Conservation (phyloP, 129 eudicot species). For the Saussurea involucrata region DNA sequence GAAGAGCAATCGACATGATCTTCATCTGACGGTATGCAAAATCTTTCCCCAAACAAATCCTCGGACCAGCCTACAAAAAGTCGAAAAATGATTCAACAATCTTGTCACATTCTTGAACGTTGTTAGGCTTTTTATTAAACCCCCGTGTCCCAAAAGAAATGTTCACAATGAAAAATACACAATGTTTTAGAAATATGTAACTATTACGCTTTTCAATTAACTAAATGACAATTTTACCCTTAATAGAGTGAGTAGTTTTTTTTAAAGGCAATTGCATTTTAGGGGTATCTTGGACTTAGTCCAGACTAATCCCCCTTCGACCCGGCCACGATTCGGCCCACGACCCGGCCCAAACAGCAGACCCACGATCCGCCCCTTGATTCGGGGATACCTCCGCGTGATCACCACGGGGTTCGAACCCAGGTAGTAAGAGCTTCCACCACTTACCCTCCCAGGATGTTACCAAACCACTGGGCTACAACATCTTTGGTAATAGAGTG, state of each 20-base stretch:
- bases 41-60: conserved; percentile 72
- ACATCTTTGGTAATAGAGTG: not conserved
- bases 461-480: too few species aligned
- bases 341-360: too few species aligned
- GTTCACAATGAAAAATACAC: not conserved
- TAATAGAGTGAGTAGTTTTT: not conserved
- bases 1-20: conserved; percentile 56
- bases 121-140: not conserved
- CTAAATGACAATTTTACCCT: not conserved
- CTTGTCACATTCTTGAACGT: not conserved
- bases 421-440: too few species aligned
- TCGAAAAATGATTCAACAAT: not conserved
- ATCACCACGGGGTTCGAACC: too few species aligned
- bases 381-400: too few species aligned
- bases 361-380: too few species aligned
- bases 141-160: not conserved
- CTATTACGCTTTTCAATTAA: not conserved
- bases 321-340: too few species aligned
- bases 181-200: not conserved
- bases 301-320: too few species aligned
- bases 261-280: too few species aligned
- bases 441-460: too few species aligned
- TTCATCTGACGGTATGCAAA: conserved; percentile 89
- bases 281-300: too few species aligned
- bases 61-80: conserved; percentile 69